These are phyloP conservation scores for Rhamnella rubrinervis DNA, from an alignment of 331 rosid species.

Conservation along the genomic window DNA sequence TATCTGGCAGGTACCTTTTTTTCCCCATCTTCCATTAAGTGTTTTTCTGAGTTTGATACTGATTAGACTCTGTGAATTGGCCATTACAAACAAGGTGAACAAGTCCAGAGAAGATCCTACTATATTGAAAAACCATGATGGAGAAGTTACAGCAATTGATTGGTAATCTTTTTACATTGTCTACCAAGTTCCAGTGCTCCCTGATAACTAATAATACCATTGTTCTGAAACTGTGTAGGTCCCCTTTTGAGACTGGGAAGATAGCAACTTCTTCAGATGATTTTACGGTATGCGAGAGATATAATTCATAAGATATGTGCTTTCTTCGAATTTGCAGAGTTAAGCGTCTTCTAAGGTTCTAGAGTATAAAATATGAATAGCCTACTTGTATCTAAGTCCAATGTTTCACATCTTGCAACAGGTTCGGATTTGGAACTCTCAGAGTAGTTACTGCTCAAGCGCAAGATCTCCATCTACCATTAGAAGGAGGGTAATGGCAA, in stretches of 20 bases:
- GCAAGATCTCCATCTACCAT: constrained; percentile 43
- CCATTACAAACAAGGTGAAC: constrained; percentile 56
- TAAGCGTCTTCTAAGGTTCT: neutral
- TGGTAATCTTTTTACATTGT: constrained; percentile 52
- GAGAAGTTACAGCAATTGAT: constrained; percentile 87
- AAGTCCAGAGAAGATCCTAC: constrained; percentile 58
- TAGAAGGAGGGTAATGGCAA: constrained; percentile 82
- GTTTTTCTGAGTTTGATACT: constrained; percentile 8
- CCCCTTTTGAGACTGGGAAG: constrained; percentile 60
- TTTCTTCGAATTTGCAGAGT: neutral
- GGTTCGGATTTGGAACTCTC: constrained; percentile 76
- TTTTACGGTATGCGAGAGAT: constrained; percentile 57
- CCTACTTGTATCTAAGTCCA: neutral
- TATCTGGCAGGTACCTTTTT: constrained; percentile 73
- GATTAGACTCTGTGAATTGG: constrained; percentile 10
- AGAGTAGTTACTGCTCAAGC: constrained; percentile 32
- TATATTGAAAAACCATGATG: constrained; percentile 58
- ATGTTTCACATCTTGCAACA: constrained; percentile 21
- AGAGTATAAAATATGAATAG: too few species aligned
- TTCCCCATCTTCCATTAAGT: constrained; percentile 1
- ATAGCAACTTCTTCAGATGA: constrained; percentile 89
- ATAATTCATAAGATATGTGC: neutral
- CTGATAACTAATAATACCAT: neutral
- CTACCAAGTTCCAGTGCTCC: constrained; percentile 11
- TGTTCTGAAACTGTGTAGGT: constrained; percentile 44